Base-by-base conservation (phyloP, 2,329 filamentous ascomycete genomes). In the Cryoendolithus antarcticus region DNA sequence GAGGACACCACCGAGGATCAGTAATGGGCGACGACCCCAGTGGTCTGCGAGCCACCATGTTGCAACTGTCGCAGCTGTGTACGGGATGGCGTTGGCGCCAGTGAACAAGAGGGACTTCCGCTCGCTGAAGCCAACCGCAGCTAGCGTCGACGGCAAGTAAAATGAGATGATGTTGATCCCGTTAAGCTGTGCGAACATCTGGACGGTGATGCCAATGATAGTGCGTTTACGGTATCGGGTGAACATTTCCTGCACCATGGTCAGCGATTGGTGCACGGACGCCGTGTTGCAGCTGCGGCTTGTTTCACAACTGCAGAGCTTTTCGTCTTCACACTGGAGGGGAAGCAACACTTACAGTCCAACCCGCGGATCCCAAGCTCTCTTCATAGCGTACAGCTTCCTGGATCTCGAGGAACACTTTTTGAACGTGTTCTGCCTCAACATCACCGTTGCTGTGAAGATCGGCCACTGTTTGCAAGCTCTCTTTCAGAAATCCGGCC, bases 121-220 rank as follows among this genome's bases (percentile, higher is more conserved):
- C 21, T 88, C 88, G 41, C 74, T 64, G 88, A 86, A 95, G 11
- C 88, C 88, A 29, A 88, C 88, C 37, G 84, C 86, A 62, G 93
- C 86, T 53, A 95, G 94, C 9, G 95, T 86, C 38, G 88, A 77
- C 0, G 89, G 88, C 1, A 88, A 88, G 57, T 95, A 95, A 69
- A 95, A 95, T 1, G 86, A 94, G 47, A 95, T 95, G 57, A 95
- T 88, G 62, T 95, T 95, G 66, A 95, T 95, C 45, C 88, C 88
- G 64, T 95, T 95, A 37, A 95, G 75, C 62, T 95, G 88, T 30
- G 88, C 88, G 50, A 95, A 75, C 6, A 78, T 86, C 62, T 95
- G 88, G 4, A 88, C 88, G 12, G 88, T 94, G 86, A 95, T 95
- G 62, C 88, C 88, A 58, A 95, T 94, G 55, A 95, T 83, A 48